Evolutionary conservation across 2,329 filamentous ascomycete genomes (phyloP), one percentile per base, ranked within the genome.

Genomic region (Scedosporium boydii): DNA sequence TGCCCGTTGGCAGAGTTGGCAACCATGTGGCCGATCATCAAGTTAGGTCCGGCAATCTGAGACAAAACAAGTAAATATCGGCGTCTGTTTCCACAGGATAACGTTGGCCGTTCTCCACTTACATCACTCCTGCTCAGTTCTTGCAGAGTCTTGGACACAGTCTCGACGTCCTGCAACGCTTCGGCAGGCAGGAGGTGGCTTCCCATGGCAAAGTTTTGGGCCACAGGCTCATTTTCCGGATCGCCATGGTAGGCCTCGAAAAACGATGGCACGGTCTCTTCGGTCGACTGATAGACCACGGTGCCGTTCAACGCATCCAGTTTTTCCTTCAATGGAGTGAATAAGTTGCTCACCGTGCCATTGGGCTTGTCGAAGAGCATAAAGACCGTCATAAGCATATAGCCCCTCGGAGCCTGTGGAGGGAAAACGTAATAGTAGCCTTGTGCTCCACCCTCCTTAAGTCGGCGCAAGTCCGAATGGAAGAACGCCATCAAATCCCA

Each of bases 11-110:
- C 51, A 3, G 64, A 65, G 61, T 72, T 69, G 41, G 66, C 62
- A 26, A 70, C 72, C 5, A 72, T 68, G 42, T 70, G 66, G 6
- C 72, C 71, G 18, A 69, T 65, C 7, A 70, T 63, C 21, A 68
- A 67, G 44, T 69, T 71, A 46, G 64, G 64, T 7, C 63, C 64
- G 9, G 51, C 64, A 64, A 42, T 29, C 59, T 60, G 14, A 14
- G 21, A 23, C 16, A 48, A 48, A 48, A 3, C 57, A 38, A 4
- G 4, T 38, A 38, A 38, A 38, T 10, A 4, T 38, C 34, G 12
- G 34, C 10, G 34, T 38, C 34, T 38, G 34, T 12, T 38, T 38
- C 34, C 10, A 4, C 34, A 38, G 10, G 57, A 23, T 57, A 34
- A 29, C 5, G 12, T 21, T 4, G 10, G 4, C 29, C n/a, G n/a